Percentiles rank a stretch among this genome's conserved stretches.
Evolutionary conservation across 495 filamentous ascomycete species (phyloP).

Genomic region (Penicillium cataractarum): DNA sequence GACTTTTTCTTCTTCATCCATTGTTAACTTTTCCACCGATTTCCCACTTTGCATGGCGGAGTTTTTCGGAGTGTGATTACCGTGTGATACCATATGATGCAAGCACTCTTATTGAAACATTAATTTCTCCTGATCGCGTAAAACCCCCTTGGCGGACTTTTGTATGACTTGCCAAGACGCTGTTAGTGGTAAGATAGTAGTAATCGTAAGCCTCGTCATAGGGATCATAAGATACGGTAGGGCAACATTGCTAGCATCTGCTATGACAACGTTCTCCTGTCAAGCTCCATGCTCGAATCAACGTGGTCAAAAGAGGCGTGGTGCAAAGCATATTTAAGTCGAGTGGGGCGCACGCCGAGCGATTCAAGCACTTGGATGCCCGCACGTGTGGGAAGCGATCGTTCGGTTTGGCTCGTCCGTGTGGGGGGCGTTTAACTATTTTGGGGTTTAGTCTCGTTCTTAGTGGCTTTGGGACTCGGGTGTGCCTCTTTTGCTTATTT

Average conservation of each 20-base stretch:
- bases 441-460: background rate
- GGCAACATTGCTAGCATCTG: background rate
- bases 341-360: slow-evolving; percentile 17
- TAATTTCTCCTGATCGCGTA: background rate
- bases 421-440: slow-evolving; percentile 7
- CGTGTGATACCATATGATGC: slow-evolving; percentile 16
- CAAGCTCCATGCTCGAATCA: background rate
- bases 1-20: slow-evolving; percentile 7
- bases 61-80: slow-evolving; percentile 18
- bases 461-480: too few relatives aligned
- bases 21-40: slow-evolving; percentile 5
- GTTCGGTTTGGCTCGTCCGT: slow-evolving; percentile 4
- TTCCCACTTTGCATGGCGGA: slow-evolving; percentile 26
- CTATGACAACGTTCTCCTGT: too few relatives aligned
- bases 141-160: background rate
- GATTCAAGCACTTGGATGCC: slow-evolving; percentile 14
- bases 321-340: slow-evolving; percentile 12
- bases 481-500: background rate
- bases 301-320: slow-evolving; percentile 10
- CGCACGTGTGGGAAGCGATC: slow-evolving; percentile 26
- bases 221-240: background rate
- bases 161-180: background rate
- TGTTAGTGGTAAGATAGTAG: background rate
- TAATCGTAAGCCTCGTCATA: background rate
- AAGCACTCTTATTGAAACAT: background rate